These are phyloP conservation scores for Sarcomyxa edulis DNA, from an alignment of 768 basidiomycete species.

Conservation along the genomic window DNA sequence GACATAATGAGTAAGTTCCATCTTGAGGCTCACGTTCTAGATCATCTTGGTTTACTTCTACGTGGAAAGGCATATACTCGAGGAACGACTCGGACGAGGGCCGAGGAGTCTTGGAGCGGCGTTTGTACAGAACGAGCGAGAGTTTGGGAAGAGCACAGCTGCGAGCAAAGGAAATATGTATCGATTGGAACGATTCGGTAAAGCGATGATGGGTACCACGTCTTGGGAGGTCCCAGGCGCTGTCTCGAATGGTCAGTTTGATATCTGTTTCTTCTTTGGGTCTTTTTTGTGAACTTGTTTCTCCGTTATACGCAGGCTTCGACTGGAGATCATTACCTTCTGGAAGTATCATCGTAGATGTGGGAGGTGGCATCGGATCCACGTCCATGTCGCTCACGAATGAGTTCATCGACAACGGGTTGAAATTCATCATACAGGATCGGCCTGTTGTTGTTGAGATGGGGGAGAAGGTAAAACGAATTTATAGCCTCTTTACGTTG, in stretches of 20 bases:
- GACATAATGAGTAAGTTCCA: conserved; percentile 8
- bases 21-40: no score
- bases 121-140: not conserved
- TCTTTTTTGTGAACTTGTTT: not conserved
- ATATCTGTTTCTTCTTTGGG: not conserved
- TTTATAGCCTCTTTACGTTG: not conserved
- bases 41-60: no score
- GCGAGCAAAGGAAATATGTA: conserved; percentile 30
- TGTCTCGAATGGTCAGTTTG: conserved; percentile 43
- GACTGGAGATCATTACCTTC: conserved; percentile 42
- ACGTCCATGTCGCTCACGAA: conserved; percentile 33
- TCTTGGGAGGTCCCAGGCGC: conserved; percentile 67
- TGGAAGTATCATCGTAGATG: conserved; percentile 48
- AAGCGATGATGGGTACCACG: conserved; percentile 69
- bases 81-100: no score
- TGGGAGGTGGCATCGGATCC: conserved; percentile 55
- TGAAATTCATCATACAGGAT: conserved; percentile 48
- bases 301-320: conserved; percentile 30
- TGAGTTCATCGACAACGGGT: conserved; percentile 18
- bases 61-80: no score
- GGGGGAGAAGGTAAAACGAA: conserved; percentile 29
- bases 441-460: conserved; percentile 42
- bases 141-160: not conserved
- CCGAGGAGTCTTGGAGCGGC: no score
- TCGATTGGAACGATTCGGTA: conserved; percentile 64